phyloP scores from a whole-genome alignment of 768 basidiomycete genomes.

The Boletus barrowsii region DNA sequence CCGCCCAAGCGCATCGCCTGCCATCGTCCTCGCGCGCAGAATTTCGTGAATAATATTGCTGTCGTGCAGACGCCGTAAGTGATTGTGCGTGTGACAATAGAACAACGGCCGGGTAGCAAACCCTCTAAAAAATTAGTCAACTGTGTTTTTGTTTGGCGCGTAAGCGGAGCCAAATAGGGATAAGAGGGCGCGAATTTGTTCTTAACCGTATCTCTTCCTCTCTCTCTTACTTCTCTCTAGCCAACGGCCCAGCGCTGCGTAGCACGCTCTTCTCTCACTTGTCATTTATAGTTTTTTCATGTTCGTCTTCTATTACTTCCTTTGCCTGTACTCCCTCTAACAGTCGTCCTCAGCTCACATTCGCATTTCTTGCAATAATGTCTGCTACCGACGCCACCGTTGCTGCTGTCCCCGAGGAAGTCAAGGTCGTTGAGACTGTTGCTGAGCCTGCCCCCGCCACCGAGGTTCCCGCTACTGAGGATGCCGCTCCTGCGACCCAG shows the following conservation, averaged over 20 bases:
- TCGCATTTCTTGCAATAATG: conserved; percentile 70
- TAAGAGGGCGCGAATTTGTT: conserved; percentile 38
- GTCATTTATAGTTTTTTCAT: conserved; percentile 51
- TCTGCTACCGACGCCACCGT: conserved; percentile 66
- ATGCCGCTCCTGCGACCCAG: conserved; percentile 35
- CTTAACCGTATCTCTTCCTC: conserved; percentile 43
- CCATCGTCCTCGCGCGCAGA: background rate
- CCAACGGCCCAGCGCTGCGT: conserved; percentile 51
- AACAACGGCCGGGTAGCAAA: conserved; percentile 3
- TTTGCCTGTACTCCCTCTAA: conserved; percentile 2
- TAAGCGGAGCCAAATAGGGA: conserved; percentile 42
- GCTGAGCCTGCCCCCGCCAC: conserved; percentile 30
- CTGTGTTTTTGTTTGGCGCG: conserved; percentile 37
- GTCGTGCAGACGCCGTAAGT: conserved; percentile 5
- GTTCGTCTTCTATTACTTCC: conserved; percentile 31
- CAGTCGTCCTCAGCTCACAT: conserved; percentile 45
- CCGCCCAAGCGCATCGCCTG: background rate
- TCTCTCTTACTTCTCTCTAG: conserved; percentile 57
- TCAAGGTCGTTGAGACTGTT: conserved; percentile 44
- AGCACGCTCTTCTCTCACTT: conserved; percentile 61
- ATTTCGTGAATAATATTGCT: background rate
- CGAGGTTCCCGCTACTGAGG: conserved; percentile 30
- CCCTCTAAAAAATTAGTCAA: conserved; percentile 28
- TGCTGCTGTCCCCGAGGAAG: conserved; percentile 51
- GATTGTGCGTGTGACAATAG: conserved; percentile 3